These are phyloP conservation scores for Isoetes taiwanensis DNA, from an alignment of 75 land plant species.

Conservation along the genomic window DNA sequence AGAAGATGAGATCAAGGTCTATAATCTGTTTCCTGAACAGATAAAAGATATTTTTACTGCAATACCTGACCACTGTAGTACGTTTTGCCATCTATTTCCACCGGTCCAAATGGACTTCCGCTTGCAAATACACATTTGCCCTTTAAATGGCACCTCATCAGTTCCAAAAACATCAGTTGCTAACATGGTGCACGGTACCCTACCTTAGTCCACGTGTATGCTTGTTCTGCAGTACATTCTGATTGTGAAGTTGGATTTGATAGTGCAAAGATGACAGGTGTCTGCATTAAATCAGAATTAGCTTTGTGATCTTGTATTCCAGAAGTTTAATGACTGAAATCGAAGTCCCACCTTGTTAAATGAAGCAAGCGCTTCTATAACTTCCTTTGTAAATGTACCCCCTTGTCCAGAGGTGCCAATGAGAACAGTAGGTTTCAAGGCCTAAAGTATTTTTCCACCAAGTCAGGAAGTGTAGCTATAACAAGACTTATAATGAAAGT, in stretches of 20 bases:
- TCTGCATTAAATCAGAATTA: constrained; percentile 31
- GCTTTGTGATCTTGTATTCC: not conserved
- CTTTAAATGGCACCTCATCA: too few relatives aligned
- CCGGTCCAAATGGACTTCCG: constrained; percentile 93
- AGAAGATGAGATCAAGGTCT: not conserved
- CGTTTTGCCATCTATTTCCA: constrained; percentile 52
- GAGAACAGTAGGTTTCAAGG: constrained; percentile 74
- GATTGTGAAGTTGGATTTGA: constrained; percentile 93
- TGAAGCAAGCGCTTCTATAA: constrained; percentile 67
- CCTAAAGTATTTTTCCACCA: constrained; percentile 23
- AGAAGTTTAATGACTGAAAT: not conserved
- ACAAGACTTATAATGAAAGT: too few relatives aligned
- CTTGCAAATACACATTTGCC: constrained; percentile 84
- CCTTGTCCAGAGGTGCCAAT: constrained; percentile 87
- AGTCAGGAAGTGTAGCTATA: not conserved
- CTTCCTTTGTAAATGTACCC: constrained; percentile 82
- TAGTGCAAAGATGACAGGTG: constrained; percentile 73
- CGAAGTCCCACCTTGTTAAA: constrained; percentile 48
- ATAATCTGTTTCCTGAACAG: not conserved
- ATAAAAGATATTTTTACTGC: not conserved
- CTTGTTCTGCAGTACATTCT: constrained; percentile 92
- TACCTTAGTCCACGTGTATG: constrained; percentile 77
- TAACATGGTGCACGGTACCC: too few relatives aligned
- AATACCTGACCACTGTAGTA: constrained; percentile 70
- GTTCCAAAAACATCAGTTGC: too few relatives aligned